Evolutionary conservation across 1,284 basidiomycete genomes (phyloP).

Genomic region (Tremellales sp.): DNA sequence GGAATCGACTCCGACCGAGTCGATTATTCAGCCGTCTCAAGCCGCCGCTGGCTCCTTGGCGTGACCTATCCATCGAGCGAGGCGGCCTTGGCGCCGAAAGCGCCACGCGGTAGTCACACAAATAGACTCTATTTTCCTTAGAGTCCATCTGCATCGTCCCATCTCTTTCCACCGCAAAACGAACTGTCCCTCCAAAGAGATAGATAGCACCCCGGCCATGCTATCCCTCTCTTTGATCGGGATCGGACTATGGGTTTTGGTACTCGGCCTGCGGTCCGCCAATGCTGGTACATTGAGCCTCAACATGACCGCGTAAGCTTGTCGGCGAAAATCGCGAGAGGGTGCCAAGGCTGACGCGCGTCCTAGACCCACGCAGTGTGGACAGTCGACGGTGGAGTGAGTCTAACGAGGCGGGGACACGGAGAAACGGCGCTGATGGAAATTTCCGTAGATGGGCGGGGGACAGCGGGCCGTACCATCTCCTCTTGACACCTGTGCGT

Average conservation of each 20-base stretch:
- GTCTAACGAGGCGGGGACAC: constrained; percentile 5
- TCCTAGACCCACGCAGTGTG: constrained; percentile 18
- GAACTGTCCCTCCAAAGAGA: too few relatives aligned
- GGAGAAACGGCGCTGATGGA: not conserved
- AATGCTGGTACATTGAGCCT: not conserved
- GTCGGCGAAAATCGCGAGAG: not conserved
- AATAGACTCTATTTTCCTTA: too few relatives aligned
- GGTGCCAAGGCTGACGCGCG: not conserved
- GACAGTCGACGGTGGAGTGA: constrained; percentile 20
- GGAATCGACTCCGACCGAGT: too few relatives aligned
- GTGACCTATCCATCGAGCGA: too few relatives aligned
- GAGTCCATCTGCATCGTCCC: too few relatives aligned
- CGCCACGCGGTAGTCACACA: too few relatives aligned
- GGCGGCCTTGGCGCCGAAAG: too few relatives aligned
- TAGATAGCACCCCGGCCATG: too few relatives aligned
- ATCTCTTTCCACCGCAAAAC: too few relatives aligned
- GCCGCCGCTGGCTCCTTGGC: too few relatives aligned
- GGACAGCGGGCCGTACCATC: constrained; percentile 45
- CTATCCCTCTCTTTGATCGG: too few relatives aligned
- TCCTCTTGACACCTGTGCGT: constrained; percentile 43
- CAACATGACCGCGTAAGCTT: constrained; percentile 1
- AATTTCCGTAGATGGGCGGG: constrained; percentile 33
- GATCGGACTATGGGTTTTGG: not conserved
- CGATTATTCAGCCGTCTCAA: too few relatives aligned
- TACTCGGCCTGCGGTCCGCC: not conserved